Evolutionary conservation across 116 monocot species (phyloP).

Genomic region (Cymodocea nodosa): DNA sequence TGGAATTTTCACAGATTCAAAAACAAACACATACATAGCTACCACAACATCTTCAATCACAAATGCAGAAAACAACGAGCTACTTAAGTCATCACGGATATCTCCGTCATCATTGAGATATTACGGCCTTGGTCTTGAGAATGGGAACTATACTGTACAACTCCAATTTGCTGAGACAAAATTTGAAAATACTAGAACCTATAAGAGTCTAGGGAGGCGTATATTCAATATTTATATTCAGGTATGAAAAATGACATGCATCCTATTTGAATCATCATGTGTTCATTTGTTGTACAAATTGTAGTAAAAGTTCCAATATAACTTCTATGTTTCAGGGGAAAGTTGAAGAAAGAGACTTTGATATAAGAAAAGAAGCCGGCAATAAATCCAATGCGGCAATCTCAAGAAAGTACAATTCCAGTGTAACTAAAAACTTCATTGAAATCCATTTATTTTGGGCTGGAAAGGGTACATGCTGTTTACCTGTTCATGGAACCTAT

Average conservation of each 20-base stretch:
- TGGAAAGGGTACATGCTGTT: no score
- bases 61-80: conserved; percentile 35
- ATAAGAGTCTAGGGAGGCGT: conserved; percentile 40
- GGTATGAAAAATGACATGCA: conserved; percentile 19
- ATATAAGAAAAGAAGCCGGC: conserved; percentile 17
- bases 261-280: background rate
- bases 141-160: conserved; percentile 51
- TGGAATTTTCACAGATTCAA: conserved; percentile 41
- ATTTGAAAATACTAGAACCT: conserved; percentile 16
- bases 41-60: conserved; percentile 23
- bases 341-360: conserved; percentile 23
- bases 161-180: conserved; percentile 45
- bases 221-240: conserved; percentile 60
- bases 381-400: background rate
- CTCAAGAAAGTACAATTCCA: background rate
- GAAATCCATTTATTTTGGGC: conserved; percentile 7
- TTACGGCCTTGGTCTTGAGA: conserved; percentile 67
- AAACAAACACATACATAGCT: conserved; percentile 22
- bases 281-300: background rate
- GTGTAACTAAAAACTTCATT: conserved; percentile 12
- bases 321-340: conserved; percentile 7
- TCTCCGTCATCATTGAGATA: conserved; percentile 69
- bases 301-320: background rate
- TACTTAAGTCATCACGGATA: conserved; percentile 40
- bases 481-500: no score